Percentiles rank a stretch among this genome's conserved stretches.
These are phyloP conservation scores for Aspergillus ruber DNA, from an alignment of 2,329 filamentous ascomycete species.

Conservation along the genomic window DNA sequence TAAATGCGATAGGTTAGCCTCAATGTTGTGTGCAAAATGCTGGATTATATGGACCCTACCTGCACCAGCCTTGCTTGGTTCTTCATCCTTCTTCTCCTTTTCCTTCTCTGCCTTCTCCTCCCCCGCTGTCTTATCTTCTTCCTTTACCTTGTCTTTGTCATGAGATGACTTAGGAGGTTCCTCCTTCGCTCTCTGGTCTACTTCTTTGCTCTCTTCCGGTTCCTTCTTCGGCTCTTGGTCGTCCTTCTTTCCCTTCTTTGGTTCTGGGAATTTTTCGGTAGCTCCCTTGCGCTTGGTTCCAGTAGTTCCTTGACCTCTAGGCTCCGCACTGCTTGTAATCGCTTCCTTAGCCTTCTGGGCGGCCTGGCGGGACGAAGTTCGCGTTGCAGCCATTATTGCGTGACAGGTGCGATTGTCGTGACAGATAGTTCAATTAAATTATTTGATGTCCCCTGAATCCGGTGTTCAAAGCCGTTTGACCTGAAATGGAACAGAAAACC, in stretches of 20 bases:
- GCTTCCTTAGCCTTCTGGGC: conserved; percentile 40
- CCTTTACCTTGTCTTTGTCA: not conserved
- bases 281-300: conserved; percentile 37
- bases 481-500: not conserved
- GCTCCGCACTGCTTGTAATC: conserved; percentile 26
- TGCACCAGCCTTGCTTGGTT: conserved; percentile 7
- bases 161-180: not conserved
- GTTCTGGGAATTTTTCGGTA: conserved; percentile 15
- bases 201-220: conserved; percentile 5
- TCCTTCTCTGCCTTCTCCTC: conserved; percentile 37
- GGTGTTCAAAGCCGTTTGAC: not conserved
- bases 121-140: conserved; percentile 1
- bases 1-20: not conserved
- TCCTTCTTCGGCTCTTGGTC: conserved; percentile 7
- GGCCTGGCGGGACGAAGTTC: conserved; percentile 38
- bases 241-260: conserved; percentile 37
- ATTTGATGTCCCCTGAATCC: not conserved
- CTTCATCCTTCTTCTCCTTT: conserved; percentile 6
- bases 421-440: not conserved
- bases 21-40: not conserved
- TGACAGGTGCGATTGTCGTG: not conserved
- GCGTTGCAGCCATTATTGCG: conserved; percentile 22
- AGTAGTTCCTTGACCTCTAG: conserved; percentile 19
- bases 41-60: not conserved
- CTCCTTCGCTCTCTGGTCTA: conserved; percentile 4